Evolutionary conservation across 106 monocot genomes (phyloP).

Genomic region (Amphibolis antarctica): DNA sequence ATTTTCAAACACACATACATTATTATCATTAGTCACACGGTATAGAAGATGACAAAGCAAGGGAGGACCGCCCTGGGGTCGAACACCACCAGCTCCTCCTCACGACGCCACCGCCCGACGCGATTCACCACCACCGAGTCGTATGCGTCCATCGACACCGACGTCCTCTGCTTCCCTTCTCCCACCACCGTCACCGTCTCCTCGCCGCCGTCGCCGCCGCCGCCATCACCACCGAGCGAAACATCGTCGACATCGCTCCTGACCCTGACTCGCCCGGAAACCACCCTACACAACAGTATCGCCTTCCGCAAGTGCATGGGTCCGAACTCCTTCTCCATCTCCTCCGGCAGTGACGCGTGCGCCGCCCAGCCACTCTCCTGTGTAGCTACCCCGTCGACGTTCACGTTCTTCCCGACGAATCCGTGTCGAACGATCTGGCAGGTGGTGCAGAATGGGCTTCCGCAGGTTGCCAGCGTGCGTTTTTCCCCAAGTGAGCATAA

Average conservation of each 20-base stretch:
- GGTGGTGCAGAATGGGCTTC: slow-evolving; percentile 2
- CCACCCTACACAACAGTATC: slow-evolving; percentile 91
- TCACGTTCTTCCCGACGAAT: slow-evolving; percentile 24
- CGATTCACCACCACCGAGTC: slow-evolving; percentile 20
- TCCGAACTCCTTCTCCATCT: neutral
- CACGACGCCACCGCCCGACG: neutral
- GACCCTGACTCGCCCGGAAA: slow-evolving; percentile 53
- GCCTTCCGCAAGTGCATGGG: slow-evolving; percentile 15
- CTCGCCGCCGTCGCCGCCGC: slow-evolving; percentile 1
- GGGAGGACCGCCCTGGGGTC: slow-evolving; percentile 79
- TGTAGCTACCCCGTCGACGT: slow-evolving; percentile 37
- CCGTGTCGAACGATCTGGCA: slow-evolving; percentile 72
- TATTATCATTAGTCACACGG: no score
- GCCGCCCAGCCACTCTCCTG: slow-evolving; percentile 85
- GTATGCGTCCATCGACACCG: neutral
- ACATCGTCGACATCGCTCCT: slow-evolving; percentile 16
- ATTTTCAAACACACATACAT: no score
- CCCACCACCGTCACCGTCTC: slow-evolving; percentile 1
- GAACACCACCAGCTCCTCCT: slow-evolving; percentile 55
- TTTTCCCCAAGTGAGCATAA: slow-evolving; percentile 59
- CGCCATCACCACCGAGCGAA: slow-evolving; percentile 34
- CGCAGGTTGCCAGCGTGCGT: slow-evolving; percentile 50
- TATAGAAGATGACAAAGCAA: slow-evolving; percentile 84
- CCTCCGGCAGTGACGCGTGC: slow-evolving; percentile 29
- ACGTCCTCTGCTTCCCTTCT: neutral